A percentile compares a stretch with the other conserved stretches of the same genome.
phyloP scores from a whole-genome alignment of 495 filamentous ascomycete genomes.

The Halenospora varia region DNA sequence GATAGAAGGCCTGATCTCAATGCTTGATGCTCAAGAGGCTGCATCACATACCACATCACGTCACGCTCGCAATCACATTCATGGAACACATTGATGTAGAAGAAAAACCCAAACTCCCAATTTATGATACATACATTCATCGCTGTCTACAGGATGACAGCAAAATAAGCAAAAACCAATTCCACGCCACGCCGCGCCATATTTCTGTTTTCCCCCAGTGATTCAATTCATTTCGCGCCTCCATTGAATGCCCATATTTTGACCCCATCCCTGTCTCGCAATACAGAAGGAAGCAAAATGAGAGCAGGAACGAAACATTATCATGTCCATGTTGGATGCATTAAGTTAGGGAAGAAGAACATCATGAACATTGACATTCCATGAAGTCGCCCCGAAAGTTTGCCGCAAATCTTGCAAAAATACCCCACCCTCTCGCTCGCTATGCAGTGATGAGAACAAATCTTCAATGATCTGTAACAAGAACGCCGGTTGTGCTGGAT shows the following conservation, averaged over 20 bases:
- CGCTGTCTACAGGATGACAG: constrained; percentile 6
- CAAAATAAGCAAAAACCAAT: constrained; percentile 20
- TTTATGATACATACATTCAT: constrained; percentile 26
- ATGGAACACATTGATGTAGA: too few relatives aligned
- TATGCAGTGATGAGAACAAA: constrained; percentile 30
- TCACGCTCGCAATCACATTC: too few relatives aligned
- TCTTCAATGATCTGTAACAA: constrained; percentile 18
- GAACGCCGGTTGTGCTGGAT: constrained; percentile 25
- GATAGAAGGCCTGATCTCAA: too few relatives aligned
- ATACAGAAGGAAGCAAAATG: constrained; percentile 10
- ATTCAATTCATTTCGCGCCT: too few relatives aligned
- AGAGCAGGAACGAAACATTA: constrained; percentile 23
- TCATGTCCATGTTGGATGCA: constrained; percentile 27
- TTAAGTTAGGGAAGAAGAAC: constrained; percentile 16
- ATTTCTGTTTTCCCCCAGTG: constrained; percentile 27
- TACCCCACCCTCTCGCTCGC: constrained; percentile 26
- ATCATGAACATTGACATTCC: too few relatives aligned
- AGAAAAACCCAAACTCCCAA: constrained; percentile 21
- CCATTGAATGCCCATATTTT: constrained; percentile 26
- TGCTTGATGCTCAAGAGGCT: too few relatives aligned
- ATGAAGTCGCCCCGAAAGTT: constrained; percentile 9
- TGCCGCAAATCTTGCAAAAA: constrained; percentile 22
- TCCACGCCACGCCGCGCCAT: constrained; percentile 23
- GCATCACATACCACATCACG: too few relatives aligned
- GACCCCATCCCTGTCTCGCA: constrained; percentile 10